Evolutionary conservation across 2,329 filamentous ascomycete species (phyloP).

Genomic region (Colletotrichum chrysophilum): DNA sequence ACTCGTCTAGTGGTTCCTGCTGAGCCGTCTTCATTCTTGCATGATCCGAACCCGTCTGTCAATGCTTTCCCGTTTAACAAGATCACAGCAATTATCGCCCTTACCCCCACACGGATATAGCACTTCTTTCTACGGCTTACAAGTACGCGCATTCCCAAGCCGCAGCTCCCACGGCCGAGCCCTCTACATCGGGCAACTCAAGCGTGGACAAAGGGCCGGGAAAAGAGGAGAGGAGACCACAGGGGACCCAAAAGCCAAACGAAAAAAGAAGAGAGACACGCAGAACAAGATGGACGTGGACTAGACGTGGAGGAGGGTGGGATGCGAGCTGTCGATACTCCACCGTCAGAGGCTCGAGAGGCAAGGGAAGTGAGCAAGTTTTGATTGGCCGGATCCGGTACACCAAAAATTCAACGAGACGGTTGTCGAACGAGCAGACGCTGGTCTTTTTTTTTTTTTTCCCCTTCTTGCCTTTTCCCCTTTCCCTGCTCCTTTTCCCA

Average conservation of each 20-base stretch:
- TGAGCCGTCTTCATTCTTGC: background rate
- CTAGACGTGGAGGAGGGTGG: slow-evolving; percentile 16
- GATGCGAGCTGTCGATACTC: slow-evolving; percentile 6
- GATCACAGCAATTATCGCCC: background rate
- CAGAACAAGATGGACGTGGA: background rate
- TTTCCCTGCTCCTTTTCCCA: background rate
- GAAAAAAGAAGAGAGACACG: background rate
- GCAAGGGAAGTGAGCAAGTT: slow-evolving; percentile 46
- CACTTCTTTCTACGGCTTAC: background rate
- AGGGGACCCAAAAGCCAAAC: background rate
- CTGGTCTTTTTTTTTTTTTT: background rate
- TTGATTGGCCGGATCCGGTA: slow-evolving; percentile 42
- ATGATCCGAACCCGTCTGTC: background rate
- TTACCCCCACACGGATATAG: background rate
- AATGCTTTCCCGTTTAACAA: background rate
- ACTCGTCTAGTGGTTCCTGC: background rate
- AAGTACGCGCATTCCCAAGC: background rate
- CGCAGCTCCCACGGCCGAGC: background rate
- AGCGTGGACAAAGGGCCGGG: background rate
- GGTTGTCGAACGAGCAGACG: slow-evolving; percentile 10
- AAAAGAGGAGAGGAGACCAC: background rate
- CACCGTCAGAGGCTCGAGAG: slow-evolving; percentile 19
- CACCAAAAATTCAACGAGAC: slow-evolving; percentile 19
- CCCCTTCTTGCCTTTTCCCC: background rate
- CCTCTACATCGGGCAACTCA: slow-evolving; percentile 1